Evolutionary conservation across 257 asterid species (phyloP), one percentile per base, ranked within the genome.

Genomic region (Solanum okadae): DNA sequence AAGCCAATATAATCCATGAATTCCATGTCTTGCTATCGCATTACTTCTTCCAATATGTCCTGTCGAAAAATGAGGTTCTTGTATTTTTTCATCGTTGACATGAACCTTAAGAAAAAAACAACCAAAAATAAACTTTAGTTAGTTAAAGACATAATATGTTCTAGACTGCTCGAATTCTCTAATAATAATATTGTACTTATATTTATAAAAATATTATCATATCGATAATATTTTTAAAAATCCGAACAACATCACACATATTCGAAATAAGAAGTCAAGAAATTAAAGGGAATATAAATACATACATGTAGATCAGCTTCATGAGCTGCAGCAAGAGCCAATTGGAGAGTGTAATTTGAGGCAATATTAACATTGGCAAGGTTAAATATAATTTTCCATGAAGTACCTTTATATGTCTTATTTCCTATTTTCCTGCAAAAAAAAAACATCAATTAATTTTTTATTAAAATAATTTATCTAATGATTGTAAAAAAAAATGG

Each of bases 261-360:
- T n/a, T n/a, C n/a, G n/a, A n/a, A n/a, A n/a, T n/a, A n/a, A n/a
- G n/a, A n/a, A n/a, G n/a, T n/a, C n/a, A n/a, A n/a, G n/a, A n/a
- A n/a, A n/a, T n/a, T n/a, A n/a, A n/a, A n/a, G n/a, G n/a, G n/a
- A n/a, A n/a, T n/a, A n/a, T n/a, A n/a, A n/a, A 75, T 22, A 11
- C 71, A 23, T 91, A 94, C 98, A 61, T 95, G 92, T 86, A 95
- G 33, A 10, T 87, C 88, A 71, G 95, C 94, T 63, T 10, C 67
- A 25, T 86, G 90, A 22, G 96, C 94, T 3, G 96, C 93, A 83
- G 98, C 98, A 6, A 96, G 86, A 5, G 98, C 97, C 72, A 96
- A 27, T 83, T 92, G 98, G 49, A 96, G 95, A 8, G 98, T 96
- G 90, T 96, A 96, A 59, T 90, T 92, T 90, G 79, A 92, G 3